Evolutionary conservation across 2,329 filamentous ascomycete genomes (phyloP).

Genomic region (Cladophialophora yegresii): DNA sequence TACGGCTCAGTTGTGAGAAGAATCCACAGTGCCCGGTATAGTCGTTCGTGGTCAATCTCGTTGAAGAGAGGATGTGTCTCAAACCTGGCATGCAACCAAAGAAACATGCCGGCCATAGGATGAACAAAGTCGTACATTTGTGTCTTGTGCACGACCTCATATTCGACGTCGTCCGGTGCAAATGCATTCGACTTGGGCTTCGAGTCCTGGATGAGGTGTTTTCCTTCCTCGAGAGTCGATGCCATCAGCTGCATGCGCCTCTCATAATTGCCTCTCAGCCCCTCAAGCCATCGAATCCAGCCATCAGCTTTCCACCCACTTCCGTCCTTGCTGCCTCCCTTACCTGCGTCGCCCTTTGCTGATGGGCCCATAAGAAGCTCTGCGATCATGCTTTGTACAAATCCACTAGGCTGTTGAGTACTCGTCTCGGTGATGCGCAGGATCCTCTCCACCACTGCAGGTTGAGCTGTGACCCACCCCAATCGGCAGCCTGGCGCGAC

Average conservation of each 20-base stretch:
- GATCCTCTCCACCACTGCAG: slow-evolving; percentile 72
- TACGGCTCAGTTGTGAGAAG: slow-evolving; percentile 69
- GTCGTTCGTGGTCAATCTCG: slow-evolving; percentile 55
- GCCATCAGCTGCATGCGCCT: slow-evolving; percentile 81
- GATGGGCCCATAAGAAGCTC: slow-evolving; percentile 71
- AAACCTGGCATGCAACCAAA: slow-evolving; percentile 73
- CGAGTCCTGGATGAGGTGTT: slow-evolving; percentile 49
- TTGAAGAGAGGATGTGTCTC: slow-evolving; percentile 63
- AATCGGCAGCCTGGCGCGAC: slow-evolving; percentile 85
- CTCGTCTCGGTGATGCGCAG: slow-evolving; percentile 72
- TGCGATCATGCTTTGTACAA: slow-evolving; percentile 80
- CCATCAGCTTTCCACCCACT: slow-evolving; percentile 76
- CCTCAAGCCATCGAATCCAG: slow-evolving; percentile 89
- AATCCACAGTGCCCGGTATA: slow-evolving; percentile 69
- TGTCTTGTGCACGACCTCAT: slow-evolving; percentile 74
- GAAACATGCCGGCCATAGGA: slow-evolving; percentile 88
- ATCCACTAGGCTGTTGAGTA: slow-evolving; percentile 84
- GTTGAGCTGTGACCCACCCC: slow-evolving; percentile 87
- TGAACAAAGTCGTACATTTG: slow-evolving; percentile 74
- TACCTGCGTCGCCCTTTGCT: slow-evolving; percentile 52
- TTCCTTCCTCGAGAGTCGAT: slow-evolving; percentile 67
- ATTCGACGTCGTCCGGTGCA: slow-evolving; percentile 56
- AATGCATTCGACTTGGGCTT: slow-evolving; percentile 24
- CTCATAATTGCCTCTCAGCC: slow-evolving; percentile 81
- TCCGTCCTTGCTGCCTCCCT: slow-evolving; percentile 53